Evolutionary conservation across 164 flowering plant genomes (phyloP).

Genomic region (Liquidambar formosana): DNA sequence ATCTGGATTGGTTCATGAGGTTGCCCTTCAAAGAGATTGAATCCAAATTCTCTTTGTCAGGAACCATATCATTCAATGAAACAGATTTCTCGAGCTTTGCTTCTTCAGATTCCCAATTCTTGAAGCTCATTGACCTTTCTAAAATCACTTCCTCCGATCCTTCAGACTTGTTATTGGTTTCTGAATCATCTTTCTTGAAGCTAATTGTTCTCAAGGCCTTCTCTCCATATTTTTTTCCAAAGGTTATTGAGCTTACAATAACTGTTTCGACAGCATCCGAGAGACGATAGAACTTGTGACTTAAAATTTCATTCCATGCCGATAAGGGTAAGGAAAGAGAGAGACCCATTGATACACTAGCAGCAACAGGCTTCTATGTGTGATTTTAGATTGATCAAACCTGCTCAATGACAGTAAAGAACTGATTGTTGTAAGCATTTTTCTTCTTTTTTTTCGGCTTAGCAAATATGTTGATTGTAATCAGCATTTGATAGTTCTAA

Average conservation of each 20-base stretch:
- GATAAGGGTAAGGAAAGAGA: conserved; percentile 40
- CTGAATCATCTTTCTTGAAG: conserved; percentile 33
- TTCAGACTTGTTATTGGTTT: conserved; percentile 5
- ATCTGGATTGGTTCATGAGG: background rate
- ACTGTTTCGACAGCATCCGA: conserved; percentile 18
- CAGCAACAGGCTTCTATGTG: background rate
- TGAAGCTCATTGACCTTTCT: conserved; percentile 36
- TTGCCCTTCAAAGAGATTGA: conserved; percentile 4
- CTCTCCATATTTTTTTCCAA: conserved; percentile 24
- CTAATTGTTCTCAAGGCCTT: conserved; percentile 30
- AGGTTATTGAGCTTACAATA: conserved; percentile 37
- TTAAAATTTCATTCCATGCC: conserved; percentile 29
- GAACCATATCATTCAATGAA: background rate
- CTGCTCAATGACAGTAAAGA: background rate
- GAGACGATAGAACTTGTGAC: conserved; percentile 10
- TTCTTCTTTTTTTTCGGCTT: no score
- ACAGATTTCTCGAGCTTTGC: conserved; percentile 20
- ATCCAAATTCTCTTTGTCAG: background rate
- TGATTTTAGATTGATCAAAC: background rate
- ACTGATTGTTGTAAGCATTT: background rate
- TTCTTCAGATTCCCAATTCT: conserved; percentile 32
- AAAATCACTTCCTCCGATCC: conserved; percentile 19
- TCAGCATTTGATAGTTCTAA: no score
- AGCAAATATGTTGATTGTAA: no score
- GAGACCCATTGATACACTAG: conserved; percentile 36